Evolutionary conservation across 2,329 filamentous ascomycete genomes (phyloP).

Genomic region (Aspergillus pseudoterreus): DNA sequence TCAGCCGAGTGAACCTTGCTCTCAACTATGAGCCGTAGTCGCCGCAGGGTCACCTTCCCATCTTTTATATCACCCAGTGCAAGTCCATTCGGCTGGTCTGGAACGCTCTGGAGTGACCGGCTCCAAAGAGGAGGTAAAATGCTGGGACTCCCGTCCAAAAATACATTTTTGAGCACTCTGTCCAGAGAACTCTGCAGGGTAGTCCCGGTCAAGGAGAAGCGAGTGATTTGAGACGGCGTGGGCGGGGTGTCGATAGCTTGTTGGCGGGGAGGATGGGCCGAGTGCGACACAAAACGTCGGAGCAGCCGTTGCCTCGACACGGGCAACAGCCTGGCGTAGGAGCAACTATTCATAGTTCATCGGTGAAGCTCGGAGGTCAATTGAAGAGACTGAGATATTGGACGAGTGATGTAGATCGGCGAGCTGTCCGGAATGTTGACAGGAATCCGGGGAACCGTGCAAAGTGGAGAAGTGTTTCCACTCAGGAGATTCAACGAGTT

Average conservation of each 20-base stretch:
- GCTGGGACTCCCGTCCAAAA: slow-evolving; percentile 5
- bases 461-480: neutral
- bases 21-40: slow-evolving; percentile 24
- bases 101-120: slow-evolving; percentile 11
- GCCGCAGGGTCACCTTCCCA: slow-evolving; percentile 6
- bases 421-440: neutral
- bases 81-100: neutral
- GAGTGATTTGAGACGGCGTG: slow-evolving; percentile 28
- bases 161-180: slow-evolving; percentile 14
- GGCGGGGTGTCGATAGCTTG: slow-evolving; percentile 8
- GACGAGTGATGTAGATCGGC: neutral
- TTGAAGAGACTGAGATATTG: neutral
- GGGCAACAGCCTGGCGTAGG: neutral
- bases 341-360: slow-evolving; percentile 4
- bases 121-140: slow-evolving; percentile 21
- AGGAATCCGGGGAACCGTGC: neutral
- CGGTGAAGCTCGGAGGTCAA: neutral
- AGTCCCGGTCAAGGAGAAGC: slow-evolving; percentile 28
- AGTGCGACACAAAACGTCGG: neutral
- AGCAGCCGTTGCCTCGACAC: neutral
- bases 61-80: neutral
- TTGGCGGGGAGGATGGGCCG: neutral
- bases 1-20: slow-evolving; percentile 14
- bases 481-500: neutral
- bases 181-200: slow-evolving; percentile 4